Base-by-base conservation (phyloP, 805 yeast species). In the Lipomyces japonicus region DNA sequence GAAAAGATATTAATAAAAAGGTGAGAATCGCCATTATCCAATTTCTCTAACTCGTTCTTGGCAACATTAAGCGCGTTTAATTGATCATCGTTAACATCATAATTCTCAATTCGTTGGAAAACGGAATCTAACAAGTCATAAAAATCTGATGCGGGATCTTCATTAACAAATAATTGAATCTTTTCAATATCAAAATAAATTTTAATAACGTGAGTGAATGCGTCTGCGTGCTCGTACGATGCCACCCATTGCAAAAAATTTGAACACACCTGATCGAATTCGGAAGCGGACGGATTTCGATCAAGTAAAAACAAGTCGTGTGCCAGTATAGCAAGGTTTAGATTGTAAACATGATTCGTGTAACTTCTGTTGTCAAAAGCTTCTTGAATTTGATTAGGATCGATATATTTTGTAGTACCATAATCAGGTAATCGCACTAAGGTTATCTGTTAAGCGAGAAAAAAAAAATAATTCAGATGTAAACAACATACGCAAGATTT, bases 321-420 rank as follows among this genome's bases (percentile, higher is more conserved):
- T 10, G 39, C 39, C 32, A 47, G 28, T 16, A 37, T 43, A 4
- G 51, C 51, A 5, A 47, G 36, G 26, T 47, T 47, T 26, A 40
- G 18, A 24, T 32, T 30, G 42, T 48, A 31, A 5, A 48, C 40
- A 7, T 26, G 44, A 4, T 18, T n/a, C 3, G 22, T 18, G 36
- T 43, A 39, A 5, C 21, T 26, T 21, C 39, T 22, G 24, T 18
- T 28, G 19, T 41, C 48, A 23, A 38, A 34, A 2, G 48, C 44
- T 28, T 22, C 25, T 24, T 39, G 23, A 18, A 39, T 23, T 16
- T 43, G 41, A 2, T 25, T 32, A 18, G 52, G 25, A 26, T 42
- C 43, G 30, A 48, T 28, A 24, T 42, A 43, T 48, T 23, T 25
- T 12, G 23, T 14, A 39, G 24, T 12, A 19, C 21, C 2, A 4